These are phyloP conservation scores for Graphilbum fragrans DNA, from an alignment of 2,329 filamentous ascomycete genomes.

Conservation along the genomic window DNA sequence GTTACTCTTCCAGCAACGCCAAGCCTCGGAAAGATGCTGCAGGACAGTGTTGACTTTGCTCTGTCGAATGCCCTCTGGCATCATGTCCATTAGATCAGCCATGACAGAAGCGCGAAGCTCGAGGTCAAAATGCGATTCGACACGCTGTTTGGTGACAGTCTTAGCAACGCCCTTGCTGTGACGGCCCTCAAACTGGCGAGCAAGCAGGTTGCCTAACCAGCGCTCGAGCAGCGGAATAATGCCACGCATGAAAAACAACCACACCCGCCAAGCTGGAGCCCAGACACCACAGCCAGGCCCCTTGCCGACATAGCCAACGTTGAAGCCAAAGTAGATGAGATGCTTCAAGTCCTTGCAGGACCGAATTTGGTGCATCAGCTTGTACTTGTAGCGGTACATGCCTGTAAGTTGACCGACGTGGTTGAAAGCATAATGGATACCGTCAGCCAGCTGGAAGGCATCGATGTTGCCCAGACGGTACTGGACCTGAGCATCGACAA, in stretches of 20 bases:
- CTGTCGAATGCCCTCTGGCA: conserved; percentile 98
- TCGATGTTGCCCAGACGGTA: conserved; percentile 97
- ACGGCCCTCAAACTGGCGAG: conserved; percentile 93
- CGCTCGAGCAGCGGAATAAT: conserved; percentile 94
- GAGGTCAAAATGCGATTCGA: conserved; percentile 96
- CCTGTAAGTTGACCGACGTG: conserved; percentile 96
- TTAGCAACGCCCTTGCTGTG: conserved; percentile 99
- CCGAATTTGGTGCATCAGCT: conserved; percentile 98
- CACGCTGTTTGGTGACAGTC: conserved; percentile 97
- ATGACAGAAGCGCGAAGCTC: conserved; percentile 96
- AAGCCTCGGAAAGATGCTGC: conserved; percentile 94
- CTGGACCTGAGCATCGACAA: conserved; percentile 96
- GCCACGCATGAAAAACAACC: conserved; percentile 98
- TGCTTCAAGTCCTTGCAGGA: conserved; percentile 99
- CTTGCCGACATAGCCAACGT: conserved; percentile 91
- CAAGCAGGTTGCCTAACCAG: conserved; percentile 94
- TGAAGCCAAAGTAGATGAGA: conserved; percentile 98
- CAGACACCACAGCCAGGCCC: conserved; percentile 97
- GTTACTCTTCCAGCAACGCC: conserved; percentile 99
- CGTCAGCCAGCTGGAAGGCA: conserved; percentile 95
- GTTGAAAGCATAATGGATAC: conserved; percentile 98
- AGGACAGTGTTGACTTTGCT: conserved; percentile 98
- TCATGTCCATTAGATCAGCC: conserved; percentile 99
- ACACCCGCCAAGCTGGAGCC: conserved; percentile 97
- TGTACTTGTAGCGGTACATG: conserved; percentile 99